Base-by-base conservation (phyloP, 108 stramenopile species). In the Cyclostephanos invisitatus region DNA sequence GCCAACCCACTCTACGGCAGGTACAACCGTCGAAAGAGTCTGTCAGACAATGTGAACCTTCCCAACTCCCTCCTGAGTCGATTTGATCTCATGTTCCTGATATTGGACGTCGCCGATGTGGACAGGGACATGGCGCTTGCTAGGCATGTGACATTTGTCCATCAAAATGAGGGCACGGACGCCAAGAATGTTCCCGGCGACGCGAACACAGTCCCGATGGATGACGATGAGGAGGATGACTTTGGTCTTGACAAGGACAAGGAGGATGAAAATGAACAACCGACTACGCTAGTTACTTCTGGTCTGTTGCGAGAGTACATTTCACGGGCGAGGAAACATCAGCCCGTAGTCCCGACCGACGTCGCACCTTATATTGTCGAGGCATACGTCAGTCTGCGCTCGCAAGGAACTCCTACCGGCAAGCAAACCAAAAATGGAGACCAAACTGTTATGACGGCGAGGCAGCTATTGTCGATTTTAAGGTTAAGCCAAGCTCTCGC, bases 1-100 rank as follows among this genome's bases (percentile, higher is more conserved):
- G 99, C 99, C 18, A 99, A 99, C 73, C 99, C 99, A 7, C 82
- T 99, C 3, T 98, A 98, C 73, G 95, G 97, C 14, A 82, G 97
- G 53, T 98, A 97, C 88, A 94, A 96, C 67, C 84, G 90, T 12
- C 55, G 86, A 49, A 96, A 94, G 72, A 86, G 91, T 4, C 69
- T 96, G 27, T 88, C 89, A 28, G 97, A 97, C 74, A 99, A 99
- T 79, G 86, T 99, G 72, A 98, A 98, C 80, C 83, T 99, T 10
- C 98, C 99, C 37, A 97, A 98, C 78, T 97, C 97, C 12, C 82
- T 99, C 28, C 78, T 99, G 15, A 96, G 95, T 71, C 96, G 99
- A 53, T 99, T 99, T 67, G 99, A 99, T 87, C 82, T 99, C 20
- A 84, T 99, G 86, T 99, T 98, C 75, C 83, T 99, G 50, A 86